phyloP scores from a whole-genome alignment of 2,329 filamentous ascomycete genomes.

The Trichoderma sp. region DNA sequence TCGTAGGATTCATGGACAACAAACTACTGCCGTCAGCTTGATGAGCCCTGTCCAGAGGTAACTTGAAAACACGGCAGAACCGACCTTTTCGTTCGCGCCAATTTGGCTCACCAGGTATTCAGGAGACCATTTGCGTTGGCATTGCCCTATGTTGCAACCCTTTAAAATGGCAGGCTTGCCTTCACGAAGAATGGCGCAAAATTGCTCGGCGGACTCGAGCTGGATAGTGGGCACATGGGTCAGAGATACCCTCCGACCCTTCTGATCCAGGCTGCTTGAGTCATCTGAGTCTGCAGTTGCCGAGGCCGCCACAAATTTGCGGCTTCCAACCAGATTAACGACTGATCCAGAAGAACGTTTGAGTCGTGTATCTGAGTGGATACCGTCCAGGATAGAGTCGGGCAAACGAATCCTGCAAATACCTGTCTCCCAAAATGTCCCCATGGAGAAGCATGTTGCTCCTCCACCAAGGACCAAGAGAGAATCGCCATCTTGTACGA shows the following conservation, averaged over 20 bases:
- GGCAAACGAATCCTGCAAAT: conserved; percentile 48
- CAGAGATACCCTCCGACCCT: conserved; percentile 30
- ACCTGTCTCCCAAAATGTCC: conserved; percentile 77
- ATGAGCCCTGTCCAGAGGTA: not conserved
- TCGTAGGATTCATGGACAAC: conserved; percentile 69
- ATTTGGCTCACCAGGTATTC: conserved; percentile 67
- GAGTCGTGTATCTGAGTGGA: not conserved
- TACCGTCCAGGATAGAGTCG: not conserved
- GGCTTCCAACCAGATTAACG: conserved; percentile 37
- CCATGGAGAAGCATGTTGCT: conserved; percentile 88
- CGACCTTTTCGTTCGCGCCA: conserved; percentile 63
- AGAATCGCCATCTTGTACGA: conserved; percentile 50
- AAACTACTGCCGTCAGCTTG: conserved; percentile 50
- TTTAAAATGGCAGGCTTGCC: conserved; percentile 64
- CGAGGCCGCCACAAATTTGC: conserved; percentile 31
- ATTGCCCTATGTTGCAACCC: conserved; percentile 66
- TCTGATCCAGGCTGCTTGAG: not conserved
- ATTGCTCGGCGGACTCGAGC: conserved; percentile 57
- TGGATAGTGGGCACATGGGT: conserved; percentile 54
- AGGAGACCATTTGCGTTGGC: conserved; percentile 67
- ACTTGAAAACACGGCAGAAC: conserved; percentile 18
- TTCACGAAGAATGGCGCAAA: conserved; percentile 59
- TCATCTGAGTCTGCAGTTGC: conserved; percentile 26
- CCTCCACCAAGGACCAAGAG: conserved; percentile 75
- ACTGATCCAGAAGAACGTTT: not conserved